phyloP scores from a whole-genome alignment of 441 rosid genomes.

The Eruca vesicaria region DNA sequence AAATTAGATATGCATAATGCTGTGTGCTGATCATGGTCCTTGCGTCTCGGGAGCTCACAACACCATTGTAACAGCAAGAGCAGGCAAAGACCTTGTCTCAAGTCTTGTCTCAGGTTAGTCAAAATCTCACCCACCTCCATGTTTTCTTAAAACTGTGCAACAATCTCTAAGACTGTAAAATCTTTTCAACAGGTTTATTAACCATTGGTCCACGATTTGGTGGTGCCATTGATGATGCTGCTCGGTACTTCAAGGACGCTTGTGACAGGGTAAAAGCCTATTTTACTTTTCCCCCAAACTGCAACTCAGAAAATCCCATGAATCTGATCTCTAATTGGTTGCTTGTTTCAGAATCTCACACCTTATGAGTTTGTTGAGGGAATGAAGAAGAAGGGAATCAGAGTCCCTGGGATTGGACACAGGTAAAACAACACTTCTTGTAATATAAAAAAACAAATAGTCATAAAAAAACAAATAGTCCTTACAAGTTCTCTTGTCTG shows the following conservation, averaged over 20 bases:
- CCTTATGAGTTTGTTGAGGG: slow-evolving; percentile 90
- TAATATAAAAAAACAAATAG: background rate
- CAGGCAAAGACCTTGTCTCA: slow-evolving; percentile 98
- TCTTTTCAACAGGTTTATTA: slow-evolving; percentile 64
- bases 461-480: no score
- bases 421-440: slow-evolving; percentile 44
- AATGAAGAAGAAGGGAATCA: slow-evolving; percentile 98
- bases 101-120: slow-evolving; percentile 81
- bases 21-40: slow-evolving; percentile 98
- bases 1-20: slow-evolving; percentile 86
- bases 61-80: slow-evolving; percentile 95
- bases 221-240: slow-evolving; percentile 98
- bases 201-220: slow-evolving; percentile 99
- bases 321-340: slow-evolving; percentile 15
- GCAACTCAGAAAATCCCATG: no score
- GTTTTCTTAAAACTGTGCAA: background rate
- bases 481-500: background rate
- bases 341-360: slow-evolving; percentile 63
- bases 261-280: slow-evolving; percentile 64
- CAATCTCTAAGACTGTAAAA: background rate
- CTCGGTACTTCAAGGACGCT: slow-evolving; percentile 96
- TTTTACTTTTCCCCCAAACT: background rate
- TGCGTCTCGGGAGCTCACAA: slow-evolving; percentile 98
- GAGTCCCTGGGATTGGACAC: slow-evolving; percentile 98
- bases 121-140: background rate